Evolutionary conservation across 345 rosid genomes (phyloP).

Genomic region (Clarkia xantiana): DNA sequence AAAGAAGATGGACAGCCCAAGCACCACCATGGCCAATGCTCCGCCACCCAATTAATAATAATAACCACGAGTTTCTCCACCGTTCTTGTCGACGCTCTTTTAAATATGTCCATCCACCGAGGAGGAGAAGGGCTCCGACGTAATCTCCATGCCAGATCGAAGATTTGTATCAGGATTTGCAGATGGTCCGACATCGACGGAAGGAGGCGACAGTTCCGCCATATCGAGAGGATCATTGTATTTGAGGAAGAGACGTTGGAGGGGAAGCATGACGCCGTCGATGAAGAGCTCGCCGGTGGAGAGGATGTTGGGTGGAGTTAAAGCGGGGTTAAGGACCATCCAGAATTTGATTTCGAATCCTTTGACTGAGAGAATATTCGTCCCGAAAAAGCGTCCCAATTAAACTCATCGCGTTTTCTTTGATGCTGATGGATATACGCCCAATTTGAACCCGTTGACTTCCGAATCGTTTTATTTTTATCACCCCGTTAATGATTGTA

Average conservation of each 20-base stretch:
- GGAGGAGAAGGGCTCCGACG: conserved; percentile 12
- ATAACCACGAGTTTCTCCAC: conserved; percentile 1
- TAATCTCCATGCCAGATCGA: not conserved
- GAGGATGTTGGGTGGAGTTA: conserved; percentile 31
- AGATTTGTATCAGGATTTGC: conserved; percentile 3
- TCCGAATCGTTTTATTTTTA: too few species aligned
- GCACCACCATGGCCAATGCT: too few species aligned
- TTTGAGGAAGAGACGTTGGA: conserved; percentile 16
- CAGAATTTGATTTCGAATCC: conserved; percentile 82
- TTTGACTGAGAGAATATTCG: too few species aligned
- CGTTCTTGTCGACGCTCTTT: too few species aligned
- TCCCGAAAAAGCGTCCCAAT: too few species aligned
- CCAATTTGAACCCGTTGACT: too few species aligned
- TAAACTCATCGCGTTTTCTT: too few species aligned
- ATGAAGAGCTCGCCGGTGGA: conserved; percentile 68
- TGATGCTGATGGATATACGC: too few species aligned
- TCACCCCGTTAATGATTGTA: too few species aligned
- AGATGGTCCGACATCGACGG: conserved; percentile 6
- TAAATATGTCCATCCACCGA: conserved; percentile 69
- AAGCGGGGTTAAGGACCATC: conserved; percentile 38
- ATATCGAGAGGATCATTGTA: conserved; percentile 9
- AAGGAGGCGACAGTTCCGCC: not conserved
- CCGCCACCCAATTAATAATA: too few species aligned
- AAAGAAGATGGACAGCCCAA: too few species aligned
- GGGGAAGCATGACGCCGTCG: conserved; percentile 61